Conservation (phyloP, 163 green algal species). For the Scenedesmus sp. region DNA sequence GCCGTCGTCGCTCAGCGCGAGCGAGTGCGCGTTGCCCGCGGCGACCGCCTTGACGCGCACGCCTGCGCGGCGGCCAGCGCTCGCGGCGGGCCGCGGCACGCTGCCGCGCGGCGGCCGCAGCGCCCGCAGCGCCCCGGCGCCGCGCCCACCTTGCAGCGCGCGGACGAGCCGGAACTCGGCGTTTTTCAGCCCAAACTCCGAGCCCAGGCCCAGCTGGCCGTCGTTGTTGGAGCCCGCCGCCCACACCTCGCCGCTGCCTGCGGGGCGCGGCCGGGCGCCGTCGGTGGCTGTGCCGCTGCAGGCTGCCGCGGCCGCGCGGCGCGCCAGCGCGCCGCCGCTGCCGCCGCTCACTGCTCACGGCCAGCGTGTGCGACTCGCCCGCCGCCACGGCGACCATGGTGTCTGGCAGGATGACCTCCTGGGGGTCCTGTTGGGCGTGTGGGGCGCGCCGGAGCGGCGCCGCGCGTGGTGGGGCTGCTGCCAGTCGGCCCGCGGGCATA, state of each 20-base stretch:
- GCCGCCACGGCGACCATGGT: conserved; percentile 57
- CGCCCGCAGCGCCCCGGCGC: background rate
- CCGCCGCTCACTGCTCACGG: conserved; percentile 39
- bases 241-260: conserved; percentile 61
- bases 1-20: conserved; percentile 34
- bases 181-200: conserved; percentile 10
- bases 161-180: conserved; percentile 35
- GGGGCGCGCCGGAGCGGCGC: background rate
- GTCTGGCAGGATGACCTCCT: conserved; percentile 65
- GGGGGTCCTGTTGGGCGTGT: conserved; percentile 45
- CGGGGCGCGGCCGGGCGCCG: background rate
- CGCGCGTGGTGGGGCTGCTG: background rate
- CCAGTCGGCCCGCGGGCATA: background rate
- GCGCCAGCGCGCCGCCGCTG: too few species aligned
- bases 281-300: background rate
- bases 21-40: conserved; percentile 39
- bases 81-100: too few species aligned
- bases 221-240: conserved; percentile 60
- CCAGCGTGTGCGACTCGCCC: conserved; percentile 76
- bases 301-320: background rate
- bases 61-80: conserved; percentile 23
- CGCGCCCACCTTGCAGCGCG: conserved; percentile 15
- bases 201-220: conserved; percentile 67
- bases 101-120: too few species aligned
- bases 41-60: conserved; percentile 47